Percentiles rank a stretch among this genome's conserved stretches.
These are phyloP conservation scores for Corchorus olitorius DNA, from an alignment of 345 rosid species.

Conservation along the genomic window DNA sequence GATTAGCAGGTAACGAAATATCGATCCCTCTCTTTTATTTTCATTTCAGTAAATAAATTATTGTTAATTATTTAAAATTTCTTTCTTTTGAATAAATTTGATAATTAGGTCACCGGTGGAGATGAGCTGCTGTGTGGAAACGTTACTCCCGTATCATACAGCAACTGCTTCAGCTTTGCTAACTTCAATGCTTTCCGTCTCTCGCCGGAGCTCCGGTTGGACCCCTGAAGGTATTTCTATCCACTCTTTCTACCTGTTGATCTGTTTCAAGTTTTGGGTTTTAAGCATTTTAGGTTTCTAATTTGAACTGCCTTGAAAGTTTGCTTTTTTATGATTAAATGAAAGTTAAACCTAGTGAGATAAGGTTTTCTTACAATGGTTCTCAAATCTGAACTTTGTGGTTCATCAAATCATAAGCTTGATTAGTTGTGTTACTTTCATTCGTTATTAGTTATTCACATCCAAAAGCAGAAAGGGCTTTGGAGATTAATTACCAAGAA, in stretches of 20 bases:
- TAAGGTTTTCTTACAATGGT: no score
- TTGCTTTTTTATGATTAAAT: background rate
- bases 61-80: no score
- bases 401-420: background rate
- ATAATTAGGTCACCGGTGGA: slow-evolving; percentile 68
- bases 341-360: background rate
- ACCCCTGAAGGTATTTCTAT: slow-evolving; percentile 55
- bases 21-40: background rate
- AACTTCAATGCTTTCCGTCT: slow-evolving; percentile 77
- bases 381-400: background rate
- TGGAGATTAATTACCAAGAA: background rate
- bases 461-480: background rate
- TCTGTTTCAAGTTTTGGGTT: background rate
- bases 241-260: background rate
- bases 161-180: slow-evolving; percentile 88
- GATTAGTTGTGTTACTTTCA: background rate
- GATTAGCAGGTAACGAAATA: slow-evolving; percentile 66
- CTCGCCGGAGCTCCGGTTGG: slow-evolving; percentile 60
- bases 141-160: slow-evolving; percentile 83
- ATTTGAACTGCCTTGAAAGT: background rate
- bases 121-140: slow-evolving; percentile 74
- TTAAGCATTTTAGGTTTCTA: background rate
- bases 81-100: background rate
- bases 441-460: background rate
- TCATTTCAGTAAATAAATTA: background rate